Evolutionary conservation across 495 filamentous ascomycete genomes (phyloP).

Genomic region (Filosporella fistucella): DNA sequence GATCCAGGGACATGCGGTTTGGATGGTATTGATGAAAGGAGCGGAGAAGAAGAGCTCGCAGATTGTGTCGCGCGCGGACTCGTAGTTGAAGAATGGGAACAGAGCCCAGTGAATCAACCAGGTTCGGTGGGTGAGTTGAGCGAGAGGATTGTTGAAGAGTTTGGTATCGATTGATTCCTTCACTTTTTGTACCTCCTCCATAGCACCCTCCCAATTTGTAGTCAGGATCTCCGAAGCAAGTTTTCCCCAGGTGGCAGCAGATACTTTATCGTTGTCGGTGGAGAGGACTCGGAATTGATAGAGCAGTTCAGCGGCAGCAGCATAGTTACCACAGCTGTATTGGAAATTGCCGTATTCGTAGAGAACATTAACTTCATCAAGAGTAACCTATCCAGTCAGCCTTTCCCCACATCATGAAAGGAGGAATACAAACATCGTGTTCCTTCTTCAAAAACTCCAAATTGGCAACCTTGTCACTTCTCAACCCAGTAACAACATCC

Average conservation of each 20-base stretch:
- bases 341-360: slow-evolving; percentile 94
- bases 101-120: slow-evolving; percentile 98
- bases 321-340: slow-evolving; percentile 93
- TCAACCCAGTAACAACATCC: slow-evolving; percentile 79
- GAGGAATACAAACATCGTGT: slow-evolving; percentile 58
- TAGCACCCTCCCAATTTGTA: slow-evolving; percentile 89
- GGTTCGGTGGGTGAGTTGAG: slow-evolving; percentile 88
- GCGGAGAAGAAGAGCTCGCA: slow-evolving; percentile 96
- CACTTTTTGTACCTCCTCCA: slow-evolving; percentile 92
- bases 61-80: slow-evolving; percentile 81
- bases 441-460: slow-evolving; percentile 93
- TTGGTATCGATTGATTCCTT: slow-evolving; percentile 89
- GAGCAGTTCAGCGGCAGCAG: slow-evolving; percentile 77
- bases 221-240: slow-evolving; percentile 89
- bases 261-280: slow-evolving; percentile 95
- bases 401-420: background rate
- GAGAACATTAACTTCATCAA: slow-evolving; percentile 90
- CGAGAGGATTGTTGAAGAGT: slow-evolving; percentile 92
- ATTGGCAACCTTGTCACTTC: slow-evolving; percentile 96
- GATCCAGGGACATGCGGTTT: slow-evolving; percentile 96
- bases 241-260: slow-evolving; percentile 93
- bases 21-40: slow-evolving; percentile 97
- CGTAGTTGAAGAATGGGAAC: slow-evolving; percentile 98
- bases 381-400: slow-evolving; percentile 57
- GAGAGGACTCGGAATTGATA: slow-evolving; percentile 97